Evolutionary conservation across 176 grass and related monocot genomes (phyloP), one percentile per base, ranked within the genome.

Genomic region (Oryza officinalis): DNA sequence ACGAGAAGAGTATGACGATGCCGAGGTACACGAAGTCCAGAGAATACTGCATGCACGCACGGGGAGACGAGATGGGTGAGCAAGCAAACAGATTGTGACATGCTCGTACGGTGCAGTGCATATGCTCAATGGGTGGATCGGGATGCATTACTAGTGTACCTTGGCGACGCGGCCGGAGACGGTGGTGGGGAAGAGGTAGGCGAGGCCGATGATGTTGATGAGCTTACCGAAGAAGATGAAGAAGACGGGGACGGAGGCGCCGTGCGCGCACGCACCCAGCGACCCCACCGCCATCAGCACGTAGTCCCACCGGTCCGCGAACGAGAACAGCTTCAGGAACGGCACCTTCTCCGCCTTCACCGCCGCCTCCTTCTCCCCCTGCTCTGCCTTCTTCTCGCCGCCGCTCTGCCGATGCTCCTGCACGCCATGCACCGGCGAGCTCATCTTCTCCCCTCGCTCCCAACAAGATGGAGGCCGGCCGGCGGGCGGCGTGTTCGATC

Each of bases 211-310:
- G 85, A 98, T 89, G 85, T 98, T 98, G 78, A 98, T 98, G 91
- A 98, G 96, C 81, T 98, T 98, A 80, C 96, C 96, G 85, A 98
- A 98, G 87, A 94, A 98, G 70, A 98, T 95, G 91, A 98, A 98
- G 93, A 98, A 98, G 87, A 98, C 91, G 20, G 96, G 96, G 22
- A 98, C 96, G 50, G 96, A 98, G 59, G 96, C 96, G 67, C 96
- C 96, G 74, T 98, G 96, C 25, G 82, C 93, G 84, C 96, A 98
- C 10, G 96, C 96, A 65, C 96, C 96, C 22, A 95, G 81, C 3
- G 96, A 94, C 0, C 96, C 96, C 35, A 94, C 33, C 69, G 89
- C 80, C 96, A 98, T 98, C 6, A 98, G 93, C 40, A 92, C 26
- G 76, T 87, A 98, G 89, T 98, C 96, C 96, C 96, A 98, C 66